Evolutionary conservation across 2,329 filamentous ascomycete species (phyloP).

Genomic region (Pezicula radicicola): DNA sequence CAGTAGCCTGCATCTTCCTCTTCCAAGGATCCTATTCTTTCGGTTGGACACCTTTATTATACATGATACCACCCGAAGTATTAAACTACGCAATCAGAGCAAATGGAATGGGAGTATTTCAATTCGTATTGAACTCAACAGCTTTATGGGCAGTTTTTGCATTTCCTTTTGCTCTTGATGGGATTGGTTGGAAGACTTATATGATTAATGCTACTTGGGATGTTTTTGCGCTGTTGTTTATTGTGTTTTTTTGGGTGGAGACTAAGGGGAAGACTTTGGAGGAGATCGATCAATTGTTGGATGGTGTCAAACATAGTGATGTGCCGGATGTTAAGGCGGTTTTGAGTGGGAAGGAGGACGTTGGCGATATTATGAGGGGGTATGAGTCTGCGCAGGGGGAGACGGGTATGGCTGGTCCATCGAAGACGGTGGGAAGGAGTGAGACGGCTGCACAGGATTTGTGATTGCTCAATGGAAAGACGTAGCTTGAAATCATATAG

Average conservation of each 20-base stretch:
- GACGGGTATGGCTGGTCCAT: neutral
- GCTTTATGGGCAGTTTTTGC: conserved; percentile 33
- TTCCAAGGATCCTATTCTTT: conserved; percentile 49
- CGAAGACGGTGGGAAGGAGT: neutral
- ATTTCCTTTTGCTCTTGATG: conserved; percentile 38
- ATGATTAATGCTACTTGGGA: conserved; percentile 16
- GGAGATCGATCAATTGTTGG: conserved; percentile 33
- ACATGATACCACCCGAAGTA: conserved; percentile 44
- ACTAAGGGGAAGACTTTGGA: conserved; percentile 36
- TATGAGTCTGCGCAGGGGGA: neutral
- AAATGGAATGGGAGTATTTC: conserved; percentile 39
- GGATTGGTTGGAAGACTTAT: conserved; percentile 13
- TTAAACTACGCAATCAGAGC: conserved; percentile 45
- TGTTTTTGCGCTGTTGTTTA: conserved; percentile 38
- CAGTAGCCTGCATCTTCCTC: conserved; percentile 46
- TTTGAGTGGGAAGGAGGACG: neutral
- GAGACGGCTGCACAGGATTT: too few relatives aligned
- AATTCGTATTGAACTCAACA: conserved; percentile 1
- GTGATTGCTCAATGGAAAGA: too few relatives aligned
- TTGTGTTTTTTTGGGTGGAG: conserved; percentile 37
- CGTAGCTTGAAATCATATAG: too few relatives aligned
- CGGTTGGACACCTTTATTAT: conserved; percentile 46
- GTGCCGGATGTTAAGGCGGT: conserved; percentile 1
- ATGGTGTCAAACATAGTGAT: conserved; percentile 27
- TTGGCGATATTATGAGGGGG: neutral